These are phyloP conservation scores for Arxiozyma heterogenica DNA, from an alignment of 1,139 yeast genomes.

Conservation along the genomic window DNA sequence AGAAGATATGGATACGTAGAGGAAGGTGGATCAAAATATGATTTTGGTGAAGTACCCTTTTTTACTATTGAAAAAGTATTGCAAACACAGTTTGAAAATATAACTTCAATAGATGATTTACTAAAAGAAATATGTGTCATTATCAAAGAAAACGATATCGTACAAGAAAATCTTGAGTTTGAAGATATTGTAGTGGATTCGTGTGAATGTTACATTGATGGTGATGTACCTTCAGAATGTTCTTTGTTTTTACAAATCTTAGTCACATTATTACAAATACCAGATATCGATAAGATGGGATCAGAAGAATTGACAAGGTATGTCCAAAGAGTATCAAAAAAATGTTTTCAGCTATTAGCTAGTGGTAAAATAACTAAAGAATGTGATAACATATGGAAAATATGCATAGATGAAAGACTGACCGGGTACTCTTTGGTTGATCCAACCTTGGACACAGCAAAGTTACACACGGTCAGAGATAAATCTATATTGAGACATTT, in stretches of 20 bases:
- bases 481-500: conserved; percentile 14
- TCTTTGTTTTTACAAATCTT: conserved; percentile 43
- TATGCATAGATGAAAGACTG: conserved; percentile 23
- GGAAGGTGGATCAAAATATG: conserved; percentile 60
- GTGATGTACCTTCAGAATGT: conserved; percentile 51
- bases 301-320: conserved; percentile 8
- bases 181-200: conserved; percentile 48
- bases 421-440: conserved; percentile 28
- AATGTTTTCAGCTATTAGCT: conserved; percentile 30
- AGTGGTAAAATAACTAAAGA: conserved; percentile 25
- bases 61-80: conserved; percentile 31
- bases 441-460: conserved; percentile 10
- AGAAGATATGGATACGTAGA: conserved; percentile 92
- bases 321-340: conserved; percentile 24
- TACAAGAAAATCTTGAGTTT: conserved; percentile 37
- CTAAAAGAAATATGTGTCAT: conserved; percentile 22
- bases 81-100: conserved; percentile 11
- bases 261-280: conserved; percentile 15
- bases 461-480: conserved; percentile 3
- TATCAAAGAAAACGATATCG: conserved; percentile 27
- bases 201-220: conserved; percentile 51
- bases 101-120: conserved; percentile 4
- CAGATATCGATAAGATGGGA: conserved; percentile 7
- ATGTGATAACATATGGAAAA: conserved; percentile 22
- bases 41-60: conserved; percentile 68